Base-by-base conservation (phyloP, 768 basidiomycete species). In the Lepiota brunneoincarnata region DNA sequence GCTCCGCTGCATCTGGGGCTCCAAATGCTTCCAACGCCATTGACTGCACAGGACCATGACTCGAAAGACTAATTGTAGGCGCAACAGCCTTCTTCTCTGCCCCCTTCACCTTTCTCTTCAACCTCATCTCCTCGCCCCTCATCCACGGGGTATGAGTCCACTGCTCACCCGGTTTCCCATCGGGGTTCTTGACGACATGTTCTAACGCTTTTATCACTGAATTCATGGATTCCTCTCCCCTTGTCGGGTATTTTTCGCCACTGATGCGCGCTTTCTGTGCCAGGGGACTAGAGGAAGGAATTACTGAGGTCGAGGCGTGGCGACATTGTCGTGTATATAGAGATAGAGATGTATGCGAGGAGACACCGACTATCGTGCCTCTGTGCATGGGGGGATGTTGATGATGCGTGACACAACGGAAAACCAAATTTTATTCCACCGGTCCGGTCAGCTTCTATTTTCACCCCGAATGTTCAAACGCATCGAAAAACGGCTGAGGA, bases 401-500 rank as follows among this genome's bases (percentile, higher is more conserved):
- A 35, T 17, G 46, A n/a, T n/a, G 24, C 14, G 14, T 1, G 5
- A 12, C 10, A 18, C 20, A 10, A 17, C 39, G 9, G 35, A 21
- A 14, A 36, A 20, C 28, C n/a, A 46, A 31, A 50, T 40, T 47
- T 47, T 34, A 39, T 24, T 39, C n/a, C 28, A 20, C 49, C 40
- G 41, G 49, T 18, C 40, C 50, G 39, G 50, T 51, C 17, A 35
- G 35, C 20, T 42, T 42, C 50, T 24, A 2, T 34, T 43, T 35
- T 39, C 9, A 43, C 31, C 38, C 56, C 17, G 20, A 38, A 91
- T 91, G 89, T 90, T 89, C 75, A 91, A 92, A 70, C 81, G 90
- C 55, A 75, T 89, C 6, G 84, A 84, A 59, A 90, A 84, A 64
- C 78, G 84, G 42, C 78, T 76, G 21, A 75, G 75, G 61, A 84